These are phyloP conservation scores for Pseudophaeomoniella oleicola DNA, from an alignment of 2,329 filamentous ascomycete species.

Conservation along the genomic window DNA sequence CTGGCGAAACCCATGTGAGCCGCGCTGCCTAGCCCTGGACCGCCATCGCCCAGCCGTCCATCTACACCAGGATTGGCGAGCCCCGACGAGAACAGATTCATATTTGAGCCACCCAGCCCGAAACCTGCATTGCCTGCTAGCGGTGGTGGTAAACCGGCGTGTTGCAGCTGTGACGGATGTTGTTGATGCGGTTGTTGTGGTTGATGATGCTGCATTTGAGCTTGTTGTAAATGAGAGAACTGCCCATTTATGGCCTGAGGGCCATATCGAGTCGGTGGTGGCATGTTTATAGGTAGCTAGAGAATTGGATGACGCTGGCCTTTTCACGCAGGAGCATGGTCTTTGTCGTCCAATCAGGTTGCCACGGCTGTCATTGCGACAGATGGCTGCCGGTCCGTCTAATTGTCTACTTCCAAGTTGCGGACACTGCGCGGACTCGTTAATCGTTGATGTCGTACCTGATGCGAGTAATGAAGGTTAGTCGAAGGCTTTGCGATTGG, in stretches of 20 bases:
- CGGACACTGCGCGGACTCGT: too few relatives aligned
- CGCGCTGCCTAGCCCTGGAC: conserved; percentile 66
- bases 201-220: conserved; percentile 26
- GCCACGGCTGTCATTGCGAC: conserved; percentile 4
- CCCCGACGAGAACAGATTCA: conserved; percentile 50
- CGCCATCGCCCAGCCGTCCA: conserved; percentile 26
- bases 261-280: conserved; percentile 44
- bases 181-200: conserved; percentile 30
- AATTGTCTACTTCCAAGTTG: too few relatives aligned
- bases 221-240: conserved; percentile 42
- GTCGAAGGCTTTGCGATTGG: background rate
- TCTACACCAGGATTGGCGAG: conserved; percentile 41
- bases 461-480: too few relatives aligned
- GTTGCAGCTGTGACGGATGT: conserved; percentile 31
- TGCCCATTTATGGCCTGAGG: conserved; percentile 43
- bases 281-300: conserved; percentile 31
- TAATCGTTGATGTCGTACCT: background rate
- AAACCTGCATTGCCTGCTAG: conserved; percentile 58
- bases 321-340: conserved; percentile 1
- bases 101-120: conserved; percentile 43
- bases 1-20: conserved; percentile 79
- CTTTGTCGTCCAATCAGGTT: background rate
- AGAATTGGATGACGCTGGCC: too few relatives aligned
- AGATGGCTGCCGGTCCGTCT: too few relatives aligned
- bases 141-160: conserved; percentile 36